Percentiles rank a stretch among this genome's conserved stretches.
Conservation (phyloP, 768 basidiomycete species). For the Pholiota conissans region DNA sequence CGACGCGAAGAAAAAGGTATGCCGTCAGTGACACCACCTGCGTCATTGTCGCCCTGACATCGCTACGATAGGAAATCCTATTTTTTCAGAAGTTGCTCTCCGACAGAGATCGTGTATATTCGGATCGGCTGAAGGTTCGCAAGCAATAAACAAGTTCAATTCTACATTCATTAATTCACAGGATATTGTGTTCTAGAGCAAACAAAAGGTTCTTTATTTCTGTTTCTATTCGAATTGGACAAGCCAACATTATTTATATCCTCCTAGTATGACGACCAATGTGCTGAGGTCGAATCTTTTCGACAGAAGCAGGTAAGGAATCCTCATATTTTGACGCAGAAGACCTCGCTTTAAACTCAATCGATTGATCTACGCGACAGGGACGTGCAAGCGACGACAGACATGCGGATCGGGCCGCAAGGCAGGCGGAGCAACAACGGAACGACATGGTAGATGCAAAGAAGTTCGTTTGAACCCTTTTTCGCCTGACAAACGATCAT, state of each 20-base stretch:
- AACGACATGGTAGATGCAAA: constrained; percentile 80
- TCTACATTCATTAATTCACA: constrained; percentile 1
- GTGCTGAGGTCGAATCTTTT: constrained; percentile 66
- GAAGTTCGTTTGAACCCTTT: constrained; percentile 51
- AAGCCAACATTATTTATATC: not conserved
- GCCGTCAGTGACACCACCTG: not conserved
- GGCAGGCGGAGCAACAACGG: constrained; percentile 75
- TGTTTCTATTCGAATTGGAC: not conserved
- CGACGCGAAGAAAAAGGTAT: constrained; percentile 67
- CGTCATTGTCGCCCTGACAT: not conserved
- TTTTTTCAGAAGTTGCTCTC: constrained; percentile 71
- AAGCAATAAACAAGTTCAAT: not conserved
- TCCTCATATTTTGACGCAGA: not conserved
- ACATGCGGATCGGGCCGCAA: constrained; percentile 71
- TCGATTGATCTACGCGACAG: constrained; percentile 33
- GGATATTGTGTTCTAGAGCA: constrained; percentile 39
- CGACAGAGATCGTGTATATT: constrained; percentile 68
- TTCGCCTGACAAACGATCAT: not conserved
- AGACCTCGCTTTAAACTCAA: constrained; percentile 5
- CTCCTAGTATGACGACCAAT: constrained; percentile 76
- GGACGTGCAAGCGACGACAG: constrained; percentile 69
- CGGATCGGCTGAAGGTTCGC: constrained; percentile 68
- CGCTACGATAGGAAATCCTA: constrained; percentile 51
- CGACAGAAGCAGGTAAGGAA: constrained; percentile 75
- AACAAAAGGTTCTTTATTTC: constrained; percentile 53